Evolutionary conservation across 768 basidiomycete species (phyloP), one percentile per base, ranked within the genome.

Genomic region (Tremella fuciformis): DNA sequence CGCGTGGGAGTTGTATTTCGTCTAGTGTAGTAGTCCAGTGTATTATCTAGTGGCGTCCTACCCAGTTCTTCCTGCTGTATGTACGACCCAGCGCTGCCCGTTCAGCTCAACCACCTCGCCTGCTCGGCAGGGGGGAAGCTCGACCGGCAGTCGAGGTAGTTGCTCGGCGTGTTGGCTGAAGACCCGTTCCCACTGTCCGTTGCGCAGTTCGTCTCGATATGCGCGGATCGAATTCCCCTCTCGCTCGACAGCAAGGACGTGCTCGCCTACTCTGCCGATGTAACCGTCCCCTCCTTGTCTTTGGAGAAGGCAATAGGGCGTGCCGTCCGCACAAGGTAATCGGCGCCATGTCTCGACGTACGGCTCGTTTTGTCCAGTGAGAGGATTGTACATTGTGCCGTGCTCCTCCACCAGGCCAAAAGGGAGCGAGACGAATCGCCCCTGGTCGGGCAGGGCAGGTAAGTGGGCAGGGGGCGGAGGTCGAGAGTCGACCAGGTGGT

Each of bases 1-100:
- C 19, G 65, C 67, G 40, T 72, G 70, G 70, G 68, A 72, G 53
- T 51, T 72, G 29, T 65, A 59, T 25, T 37, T 72, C 26, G 70
- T 65, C 16, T 72, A 34, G 29, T n/a, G n/a, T n/a, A n/a, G n/a
- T n/a, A n/a, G n/a, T n/a, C n/a, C n/a, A n/a, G n/a, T n/a, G n/a
- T n/a, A n/a, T n/a, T n/a, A n/a, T n/a, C n/a, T n/a, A n/a, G n/a
- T n/a, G n/a, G n/a, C n/a, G n/a, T n/a, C 4, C 29, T 34, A 34
- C 4, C 29, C 6, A 34, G 29, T 34, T 25, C 7, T 18, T 50
- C 48, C 48, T 50, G 22, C 48, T 16, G 48, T 24, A 18, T 19
- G 48, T 25, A 50, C 48, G 2, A 50, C 24, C 48, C 48, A 50
- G 21, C 26, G 19, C 15, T 50, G n/a, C 15, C 21, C 15, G 7